Percentiles rank a stretch among this genome's conserved stretches.
Conservation (phyloP, 2,329 filamentous ascomycete genomes). For the Bisporella sp. region DNA sequence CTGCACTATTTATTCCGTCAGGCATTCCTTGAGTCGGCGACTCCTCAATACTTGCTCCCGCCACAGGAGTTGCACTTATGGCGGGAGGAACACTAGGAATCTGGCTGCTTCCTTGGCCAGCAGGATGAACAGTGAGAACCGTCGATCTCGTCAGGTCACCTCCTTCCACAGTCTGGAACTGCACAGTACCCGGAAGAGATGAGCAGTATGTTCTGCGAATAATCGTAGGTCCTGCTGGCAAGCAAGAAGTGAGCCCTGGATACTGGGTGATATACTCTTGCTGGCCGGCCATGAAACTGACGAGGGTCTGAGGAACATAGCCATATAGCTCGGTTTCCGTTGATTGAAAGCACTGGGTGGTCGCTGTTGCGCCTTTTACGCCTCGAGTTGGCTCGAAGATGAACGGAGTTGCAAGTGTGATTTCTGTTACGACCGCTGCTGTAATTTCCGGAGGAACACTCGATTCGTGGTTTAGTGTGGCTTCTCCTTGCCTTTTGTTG, state of each 20-base stretch:
- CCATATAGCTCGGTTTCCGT: slow-evolving; percentile 7
- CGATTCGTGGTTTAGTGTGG: background rate
- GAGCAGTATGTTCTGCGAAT: too few species aligned
- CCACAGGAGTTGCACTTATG: slow-evolving; percentile 1
- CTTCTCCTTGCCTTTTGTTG: slow-evolving; percentile 4
- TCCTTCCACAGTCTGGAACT: too few species aligned
- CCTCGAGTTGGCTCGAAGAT: slow-evolving; percentile 10
- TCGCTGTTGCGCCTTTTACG: background rate
- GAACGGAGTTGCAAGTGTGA: slow-evolving; percentile 7
- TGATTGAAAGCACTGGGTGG: background rate
- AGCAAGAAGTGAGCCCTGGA: too few species aligned
- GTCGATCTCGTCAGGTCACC: too few species aligned
- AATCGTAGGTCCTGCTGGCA: too few species aligned
- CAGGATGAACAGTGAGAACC: too few species aligned
- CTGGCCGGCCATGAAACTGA: slow-evolving; percentile 10
- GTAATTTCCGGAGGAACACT: too few species aligned
- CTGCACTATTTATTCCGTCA: too few species aligned
- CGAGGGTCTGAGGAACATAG: slow-evolving; percentile 11
- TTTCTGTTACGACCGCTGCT: too few species aligned
- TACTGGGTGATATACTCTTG: slow-evolving; percentile 9
- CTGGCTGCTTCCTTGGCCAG: too few species aligned
- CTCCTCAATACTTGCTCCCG: slow-evolving; percentile 4
- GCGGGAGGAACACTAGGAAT: too few species aligned
- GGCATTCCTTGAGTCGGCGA: background rate
- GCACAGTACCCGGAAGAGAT: too few species aligned